Conservation (phyloP, 495 filamentous ascomycete species). For the Xylaria intraflava region DNA sequence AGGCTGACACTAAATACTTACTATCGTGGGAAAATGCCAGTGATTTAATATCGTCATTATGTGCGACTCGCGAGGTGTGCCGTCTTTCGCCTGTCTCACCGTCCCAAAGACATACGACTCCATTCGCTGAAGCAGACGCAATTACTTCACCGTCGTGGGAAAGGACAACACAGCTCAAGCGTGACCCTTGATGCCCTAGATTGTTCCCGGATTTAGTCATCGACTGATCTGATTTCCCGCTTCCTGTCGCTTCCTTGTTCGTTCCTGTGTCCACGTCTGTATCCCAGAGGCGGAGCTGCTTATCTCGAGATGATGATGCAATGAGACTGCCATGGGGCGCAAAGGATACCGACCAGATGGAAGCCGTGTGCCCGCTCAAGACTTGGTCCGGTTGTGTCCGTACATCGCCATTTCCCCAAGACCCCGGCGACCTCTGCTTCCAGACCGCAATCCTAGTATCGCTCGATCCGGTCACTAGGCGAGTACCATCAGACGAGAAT, state of each 20-base stretch:
- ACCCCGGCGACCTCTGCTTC: neutral
- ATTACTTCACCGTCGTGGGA: neutral
- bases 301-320: neutral
- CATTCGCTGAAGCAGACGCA: neutral
- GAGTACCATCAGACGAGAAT: neutral
- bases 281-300: neutral
- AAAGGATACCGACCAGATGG: neutral
- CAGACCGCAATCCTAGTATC: neutral
- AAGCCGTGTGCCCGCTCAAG: neutral
- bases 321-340: neutral
- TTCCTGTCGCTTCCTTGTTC: neutral
- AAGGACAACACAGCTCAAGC: neutral
- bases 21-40: neutral
- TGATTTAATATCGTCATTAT: neutral
- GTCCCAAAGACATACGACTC: neutral
- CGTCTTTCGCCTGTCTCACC: neutral
- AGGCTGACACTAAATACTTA: neutral
- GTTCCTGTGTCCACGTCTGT: neutral
- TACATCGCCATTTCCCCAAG: neutral
- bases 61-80: neutral
- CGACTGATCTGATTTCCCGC: no score
- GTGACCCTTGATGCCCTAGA: neutral
- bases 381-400: neutral
- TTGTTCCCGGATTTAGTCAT: no score
- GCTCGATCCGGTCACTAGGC: neutral